phyloP scores from a whole-genome alignment of 2,329 filamentous ascomycete species.

The Ascocoryne sarcoides region DNA sequence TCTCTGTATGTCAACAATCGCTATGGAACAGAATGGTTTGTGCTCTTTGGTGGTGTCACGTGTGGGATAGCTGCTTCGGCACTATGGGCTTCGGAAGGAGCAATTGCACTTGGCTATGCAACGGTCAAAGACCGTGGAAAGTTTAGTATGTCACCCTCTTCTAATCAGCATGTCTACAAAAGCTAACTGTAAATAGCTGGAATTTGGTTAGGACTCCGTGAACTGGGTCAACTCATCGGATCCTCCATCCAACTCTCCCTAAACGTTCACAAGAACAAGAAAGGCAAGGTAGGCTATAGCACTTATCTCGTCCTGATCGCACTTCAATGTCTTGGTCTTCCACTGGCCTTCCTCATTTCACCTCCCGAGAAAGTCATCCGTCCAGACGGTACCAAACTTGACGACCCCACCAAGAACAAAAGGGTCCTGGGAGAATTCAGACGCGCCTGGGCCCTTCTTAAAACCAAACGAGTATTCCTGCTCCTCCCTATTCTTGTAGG shows the following conservation, averaged over 20 bases:
- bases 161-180: background rate
- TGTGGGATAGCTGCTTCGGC: slow-evolving; percentile 54
- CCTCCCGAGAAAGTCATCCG: slow-evolving; percentile 52
- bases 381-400: slow-evolving; percentile 46
- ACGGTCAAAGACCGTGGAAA: slow-evolving; percentile 57
- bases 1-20: slow-evolving; percentile 63
- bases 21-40: slow-evolving; percentile 58
- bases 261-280: slow-evolving; percentile 46
- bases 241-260: slow-evolving; percentile 62
- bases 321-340: slow-evolving; percentile 53
- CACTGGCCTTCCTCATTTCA: slow-evolving; percentile 54
- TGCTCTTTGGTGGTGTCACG: slow-evolving; percentile 56
- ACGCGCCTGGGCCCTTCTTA: slow-evolving; percentile 46
- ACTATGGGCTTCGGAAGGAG: slow-evolving; percentile 67
- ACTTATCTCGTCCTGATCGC: slow-evolving; percentile 64
- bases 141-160: slow-evolving; percentile 29
- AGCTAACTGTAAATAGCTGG: slow-evolving; percentile 37
- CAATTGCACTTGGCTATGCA: slow-evolving; percentile 62
- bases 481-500: slow-evolving; percentile 58
- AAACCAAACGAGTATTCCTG: slow-evolving; percentile 49
- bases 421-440: slow-evolving; percentile 51
- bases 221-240: slow-evolving; percentile 58
- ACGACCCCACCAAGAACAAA: slow-evolving; percentile 45
- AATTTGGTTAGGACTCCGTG: slow-evolving; percentile 52
- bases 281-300: slow-evolving; percentile 57